Conservation (phyloP, 2,329 filamentous ascomycete genomes). For the Emmonsiellopsis sp. region DNA sequence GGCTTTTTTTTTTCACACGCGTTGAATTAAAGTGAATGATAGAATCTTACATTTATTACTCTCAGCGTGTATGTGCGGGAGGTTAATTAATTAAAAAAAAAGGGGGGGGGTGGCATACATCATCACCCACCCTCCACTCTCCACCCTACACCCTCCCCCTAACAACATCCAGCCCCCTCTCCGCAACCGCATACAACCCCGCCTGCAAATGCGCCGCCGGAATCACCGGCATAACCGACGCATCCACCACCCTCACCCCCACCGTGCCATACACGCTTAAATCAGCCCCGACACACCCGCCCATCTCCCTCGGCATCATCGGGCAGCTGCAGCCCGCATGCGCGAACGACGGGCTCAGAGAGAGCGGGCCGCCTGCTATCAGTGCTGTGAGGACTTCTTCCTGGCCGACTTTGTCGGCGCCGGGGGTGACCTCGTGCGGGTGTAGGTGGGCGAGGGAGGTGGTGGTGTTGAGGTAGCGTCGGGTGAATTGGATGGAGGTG, state of each 20-base stretch:
- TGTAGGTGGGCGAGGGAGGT: constrained; percentile 1
- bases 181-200: constrained; percentile 28
- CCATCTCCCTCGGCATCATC: constrained; percentile 23
- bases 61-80: too few species aligned
- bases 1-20: too few species aligned
- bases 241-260: constrained; percentile 27
- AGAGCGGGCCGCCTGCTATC: neutral
- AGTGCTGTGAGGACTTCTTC: constrained; percentile 10
- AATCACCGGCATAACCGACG: constrained; percentile 27
- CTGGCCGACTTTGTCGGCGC: constrained; percentile 7
- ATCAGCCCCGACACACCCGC: constrained; percentile 24
- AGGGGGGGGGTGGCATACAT: too few species aligned
- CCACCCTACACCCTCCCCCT: constrained; percentile 1
- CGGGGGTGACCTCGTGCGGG: constrained; percentile 10
- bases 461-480: constrained; percentile 5
- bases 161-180: constrained; percentile 24
- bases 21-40: too few species aligned
- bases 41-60: too few species aligned
- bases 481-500: constrained; percentile 10
- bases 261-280: constrained; percentile 23
- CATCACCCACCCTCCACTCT: too few species aligned
- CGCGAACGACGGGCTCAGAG: constrained; percentile 7
- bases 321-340: constrained; percentile 25
- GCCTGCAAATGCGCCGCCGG: constrained; percentile 29
- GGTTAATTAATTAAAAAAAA: too few species aligned